phyloP scores from a whole-genome alignment of 345 rosid genomes.

The Stellera chamaejasme region DNA sequence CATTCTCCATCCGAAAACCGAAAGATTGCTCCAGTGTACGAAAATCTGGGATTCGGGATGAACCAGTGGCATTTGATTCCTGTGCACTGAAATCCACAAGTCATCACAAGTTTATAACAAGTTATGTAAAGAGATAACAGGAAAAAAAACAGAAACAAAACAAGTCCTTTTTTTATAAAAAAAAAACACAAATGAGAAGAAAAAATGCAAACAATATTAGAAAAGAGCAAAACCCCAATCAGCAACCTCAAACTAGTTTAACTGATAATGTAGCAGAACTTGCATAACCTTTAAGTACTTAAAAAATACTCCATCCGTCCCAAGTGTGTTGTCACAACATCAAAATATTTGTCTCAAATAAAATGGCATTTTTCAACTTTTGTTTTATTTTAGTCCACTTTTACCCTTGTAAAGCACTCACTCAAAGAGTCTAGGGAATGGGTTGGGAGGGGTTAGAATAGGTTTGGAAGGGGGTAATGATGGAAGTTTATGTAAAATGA shows the following conservation, averaged over 20 bases:
- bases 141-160: slow-evolving; percentile 2
- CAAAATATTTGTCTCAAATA: too few relatives aligned
- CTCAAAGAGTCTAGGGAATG: too few relatives aligned
- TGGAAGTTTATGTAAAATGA: too few relatives aligned
- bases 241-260: too few relatives aligned
- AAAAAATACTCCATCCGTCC: too few relatives aligned
- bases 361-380: too few relatives aligned
- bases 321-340: too few relatives aligned
- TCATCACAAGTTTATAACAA: slow-evolving; percentile 8
- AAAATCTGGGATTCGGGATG: slow-evolving; percentile 40
- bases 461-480: too few relatives aligned
- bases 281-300: background rate
- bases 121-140: slow-evolving; percentile 5
- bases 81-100: slow-evolving; percentile 31
- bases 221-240: background rate
- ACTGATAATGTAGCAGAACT: too few relatives aligned
- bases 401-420: too few relatives aligned
- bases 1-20: slow-evolving; percentile 45
- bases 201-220: background rate
- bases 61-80: slow-evolving; percentile 26
- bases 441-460: too few relatives aligned
- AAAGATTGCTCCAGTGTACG: slow-evolving; percentile 39
- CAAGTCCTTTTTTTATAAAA: background rate
- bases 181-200: background rate
- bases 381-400: too few relatives aligned